phyloP scores from a whole-genome alignment of 83 land plant species.

The Isoetes engelmannii region DNA sequence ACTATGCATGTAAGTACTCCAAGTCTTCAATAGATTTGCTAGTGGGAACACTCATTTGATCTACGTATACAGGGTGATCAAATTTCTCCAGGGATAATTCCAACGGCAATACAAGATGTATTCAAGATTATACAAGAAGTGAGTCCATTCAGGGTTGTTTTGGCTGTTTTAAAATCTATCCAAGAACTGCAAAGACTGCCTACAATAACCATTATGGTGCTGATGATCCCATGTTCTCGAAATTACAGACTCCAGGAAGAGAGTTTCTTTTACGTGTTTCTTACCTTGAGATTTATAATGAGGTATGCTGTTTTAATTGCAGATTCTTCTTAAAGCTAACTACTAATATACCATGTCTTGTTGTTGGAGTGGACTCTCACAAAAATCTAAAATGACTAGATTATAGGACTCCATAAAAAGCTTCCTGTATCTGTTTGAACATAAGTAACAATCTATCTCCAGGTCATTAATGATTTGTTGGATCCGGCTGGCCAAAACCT shows the following conservation, averaged over 20 bases:
- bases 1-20: slow-evolving; percentile 70
- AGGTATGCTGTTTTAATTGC: no score
- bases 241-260: slow-evolving; percentile 60
- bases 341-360: no score
- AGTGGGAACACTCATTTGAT: no score
- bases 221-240: background rate
- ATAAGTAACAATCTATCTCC: no score
- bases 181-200: background rate
- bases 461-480: slow-evolving; percentile 92
- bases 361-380: no score
- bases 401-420: background rate
- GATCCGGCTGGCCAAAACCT: slow-evolving; percentile 93
- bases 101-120: slow-evolving; percentile 83
- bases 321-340: no score
- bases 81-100: slow-evolving; percentile 82
- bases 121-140: slow-evolving; percentile 93
- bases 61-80: slow-evolving; percentile 95
- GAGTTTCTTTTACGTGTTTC: slow-evolving; percentile 89
- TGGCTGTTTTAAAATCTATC: background rate
- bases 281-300: slow-evolving; percentile 84
- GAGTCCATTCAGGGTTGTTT: slow-evolving; percentile 25
- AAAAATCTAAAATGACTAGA: no score
- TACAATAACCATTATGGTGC: slow-evolving; percentile 2
- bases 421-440: no score
- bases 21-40: no score